Base-by-base conservation (phyloP, 805 yeast genomes). In the Yarrowia porcina region DNA sequence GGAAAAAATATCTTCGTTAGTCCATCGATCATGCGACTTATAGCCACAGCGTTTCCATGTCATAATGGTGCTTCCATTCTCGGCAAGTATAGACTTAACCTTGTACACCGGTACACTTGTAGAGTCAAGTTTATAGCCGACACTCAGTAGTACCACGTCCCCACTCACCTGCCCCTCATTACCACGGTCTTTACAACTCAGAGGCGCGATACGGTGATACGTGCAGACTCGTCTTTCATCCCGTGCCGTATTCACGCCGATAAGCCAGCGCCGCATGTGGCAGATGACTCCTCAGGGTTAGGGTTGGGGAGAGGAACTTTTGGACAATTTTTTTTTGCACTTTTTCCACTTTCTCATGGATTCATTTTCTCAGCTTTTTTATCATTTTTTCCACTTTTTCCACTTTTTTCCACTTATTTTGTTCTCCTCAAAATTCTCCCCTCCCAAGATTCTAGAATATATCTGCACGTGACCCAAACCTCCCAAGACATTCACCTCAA, bases 221-320 rank as follows among this genome's bases (percentile, higher is more conserved):
- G 35, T 45, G 52, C 52, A 45, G 52, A 20, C 27, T 13, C 13
- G 10, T 20, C 36, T 28, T 18, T 18, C 15, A 11, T 45, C 52
- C 52, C 52, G 52, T 30, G 52, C 52, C 52, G 52, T 30, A 45
- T 45, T 45, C 52, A 45, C 52, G 52, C 52, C 52, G 52, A 45
- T 45, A 45, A 45, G 52, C 52, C 36, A 18, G 36, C 50, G 36
- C 36, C 36, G 52, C 52, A 45, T 45, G 52, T 13, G 36, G 36
- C 52, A 45, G 52, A 45, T 23, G 18, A 13, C 45, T 18, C 25
- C 18, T 23, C 30, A 2, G 2, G 12, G 27, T 17, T 28, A 44
- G 33, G 49, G 49, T 18, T 25, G n/a, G n/a, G n/a, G n/a, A n/a
- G n/a, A n/a, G n/a, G n/a, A n/a, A n/a, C n/a, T n/a, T n/a, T n/a